Base-by-base conservation (phyloP, 2,329 filamentous ascomycete species). In the Calonectria leucothoes region DNA sequence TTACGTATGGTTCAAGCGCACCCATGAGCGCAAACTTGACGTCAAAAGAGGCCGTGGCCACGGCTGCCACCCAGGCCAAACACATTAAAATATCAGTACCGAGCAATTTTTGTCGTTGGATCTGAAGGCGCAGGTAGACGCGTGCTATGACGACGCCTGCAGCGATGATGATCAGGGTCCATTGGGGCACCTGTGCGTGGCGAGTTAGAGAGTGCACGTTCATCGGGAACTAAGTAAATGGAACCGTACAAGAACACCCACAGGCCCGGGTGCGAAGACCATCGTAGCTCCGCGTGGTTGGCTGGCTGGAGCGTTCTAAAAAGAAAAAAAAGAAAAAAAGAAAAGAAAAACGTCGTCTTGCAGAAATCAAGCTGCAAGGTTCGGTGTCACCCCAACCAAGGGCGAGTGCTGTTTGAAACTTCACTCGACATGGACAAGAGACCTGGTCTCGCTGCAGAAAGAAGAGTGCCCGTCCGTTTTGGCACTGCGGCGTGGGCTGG, bases 91-190 rank as follows among this genome's bases (percentile, higher is more conserved):
- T 35, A 31, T 70, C 67, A 14, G 48, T 74, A 17, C 35, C 37
- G 1, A 78, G 49, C 2, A 78, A 35, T 1, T 5, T 66, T 31
- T 69, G 73, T 10, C 70, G 73, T 23, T 78, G 74, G 17, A 78
- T 74, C 12, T 57, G 12, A 0, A 78, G 52, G 23, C 76, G 70
- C 4, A 78, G 51, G 20, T 73, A 78, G 6, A 78, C 45, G 5
- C 76, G 76, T 0, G 76, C 76, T 15, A 20, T 64, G 20, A 78
- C 75, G 12, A 75, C 75, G 0, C 61, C 2, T 0, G 69, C 59
- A 0, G 76, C 76, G 11, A 77, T 64, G 0, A 69, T 35, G 1
- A 78, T 78, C 17, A 78, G 66, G 4, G 67, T 57, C 67, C 75
- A 77, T 66, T 61, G 55, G n/a, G 55, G 55, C 14, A 37, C 10